Base-by-base conservation (phyloP, 805 yeast genomes). In the Saccharomycopsis malanga region DNA sequence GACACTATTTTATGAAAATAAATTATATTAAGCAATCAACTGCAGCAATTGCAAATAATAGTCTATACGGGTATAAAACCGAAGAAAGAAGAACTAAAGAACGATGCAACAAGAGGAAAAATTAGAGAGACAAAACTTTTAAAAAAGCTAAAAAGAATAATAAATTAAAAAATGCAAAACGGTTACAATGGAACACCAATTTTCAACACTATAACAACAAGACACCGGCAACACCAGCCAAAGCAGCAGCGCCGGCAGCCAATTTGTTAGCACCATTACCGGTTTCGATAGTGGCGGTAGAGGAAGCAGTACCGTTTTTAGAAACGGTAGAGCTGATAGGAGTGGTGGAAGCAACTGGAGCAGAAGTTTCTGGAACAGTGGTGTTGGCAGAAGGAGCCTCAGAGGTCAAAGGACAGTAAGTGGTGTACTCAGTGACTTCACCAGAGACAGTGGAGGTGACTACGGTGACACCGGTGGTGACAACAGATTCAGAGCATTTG, bases 151-250 rank as follows among this genome's bases (percentile, higher is more conserved):
- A n/a, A n/a, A n/a, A 41, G 38, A 34, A 29, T n/a, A n/a, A n/a
- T n/a, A n/a, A n/a, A n/a, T n/a, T n/a, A n/a, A n/a, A n/a, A n/a
- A n/a, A n/a, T n/a, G n/a, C n/a, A n/a, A n/a, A n/a, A n/a, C n/a
- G n/a, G n/a, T n/a, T n/a, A n/a, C n/a, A n/a, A n/a, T n/a, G n/a
- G n/a, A n/a, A n/a, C n/a, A n/a, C n/a, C n/a, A n/a, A n/a, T n/a
- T n/a, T n/a, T n/a, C n/a, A n/a, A n/a, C n/a, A n/a, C n/a, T 44
- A 50, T 55, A 56, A 59, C 52, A 60, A 53, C 40, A 61, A 57
- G 47, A 57, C 56, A 60, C 52, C 58, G 34, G 61, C 54, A 46
- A 61, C 53, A 49, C 61, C 59, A 53, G 59, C 64, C 45, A 60
- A 45, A 49, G 59, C 63, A 42, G 61, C 50, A 27, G 41, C 50